These are phyloP conservation scores for Fusarium sp. DNA, from an alignment of 2,329 filamentous ascomycete genomes.

Conservation along the genomic window DNA sequence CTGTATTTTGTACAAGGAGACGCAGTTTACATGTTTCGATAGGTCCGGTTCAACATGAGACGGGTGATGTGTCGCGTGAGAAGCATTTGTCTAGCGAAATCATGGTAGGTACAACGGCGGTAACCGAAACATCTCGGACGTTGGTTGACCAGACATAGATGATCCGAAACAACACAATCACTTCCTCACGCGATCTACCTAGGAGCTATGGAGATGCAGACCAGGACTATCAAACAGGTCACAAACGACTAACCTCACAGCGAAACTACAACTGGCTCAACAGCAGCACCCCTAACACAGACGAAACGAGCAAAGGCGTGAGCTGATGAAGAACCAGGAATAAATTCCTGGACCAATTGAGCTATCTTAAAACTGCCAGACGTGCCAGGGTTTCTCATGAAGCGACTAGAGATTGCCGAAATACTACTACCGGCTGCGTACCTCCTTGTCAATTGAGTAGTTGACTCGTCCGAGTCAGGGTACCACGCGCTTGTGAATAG, in stretches of 20 bases:
- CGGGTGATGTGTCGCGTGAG: too few relatives aligned
- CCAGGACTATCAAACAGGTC: too few relatives aligned
- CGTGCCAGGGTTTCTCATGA: conserved; percentile 56
- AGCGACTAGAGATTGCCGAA: conserved; percentile 68
- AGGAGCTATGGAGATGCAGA: too few relatives aligned
- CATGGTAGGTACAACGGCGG: neutral
- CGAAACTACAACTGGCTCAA: neutral
- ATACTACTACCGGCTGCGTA: conserved; percentile 57
- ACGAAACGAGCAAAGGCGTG: neutral
- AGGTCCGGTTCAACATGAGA: too few relatives aligned
- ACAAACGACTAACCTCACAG: too few relatives aligned
- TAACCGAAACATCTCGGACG: neutral
- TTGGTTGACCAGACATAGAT: neutral
- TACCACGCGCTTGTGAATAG: neutral
- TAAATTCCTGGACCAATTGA: neutral
- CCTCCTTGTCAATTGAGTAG: neutral
- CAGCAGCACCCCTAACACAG: neutral
- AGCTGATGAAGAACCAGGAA: neutral
- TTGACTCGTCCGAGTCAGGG: too few relatives aligned
- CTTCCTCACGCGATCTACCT: too few relatives aligned
- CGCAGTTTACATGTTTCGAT: too few relatives aligned
- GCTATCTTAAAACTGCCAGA: neutral
- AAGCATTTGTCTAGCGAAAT: too few relatives aligned
- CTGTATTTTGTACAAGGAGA: too few relatives aligned
- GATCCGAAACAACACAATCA: neutral